Evolutionary conservation across 352 stramenopile genomes (phyloP).

Genomic region (Globisporangium spinosum): DNA sequence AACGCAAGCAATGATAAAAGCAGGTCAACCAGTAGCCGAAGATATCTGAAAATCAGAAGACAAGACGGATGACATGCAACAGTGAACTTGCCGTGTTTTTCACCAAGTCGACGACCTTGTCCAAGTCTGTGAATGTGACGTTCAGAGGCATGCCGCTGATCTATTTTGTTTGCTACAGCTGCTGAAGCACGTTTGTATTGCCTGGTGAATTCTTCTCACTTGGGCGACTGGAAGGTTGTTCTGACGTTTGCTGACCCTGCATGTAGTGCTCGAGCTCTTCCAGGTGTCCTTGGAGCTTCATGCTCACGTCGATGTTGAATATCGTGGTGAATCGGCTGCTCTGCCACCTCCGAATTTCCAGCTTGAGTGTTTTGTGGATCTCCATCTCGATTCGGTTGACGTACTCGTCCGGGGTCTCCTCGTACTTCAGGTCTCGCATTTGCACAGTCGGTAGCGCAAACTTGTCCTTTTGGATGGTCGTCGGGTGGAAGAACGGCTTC

Average conservation of each 20-base stretch:
- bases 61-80: constrained; percentile 10
- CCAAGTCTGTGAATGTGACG: constrained; percentile 85
- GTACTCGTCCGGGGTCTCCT: constrained; percentile 43
- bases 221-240: background rate
- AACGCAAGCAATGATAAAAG: constrained; percentile 9
- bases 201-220: background rate
- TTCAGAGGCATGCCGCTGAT: constrained; percentile 85
- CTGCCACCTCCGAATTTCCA: constrained; percentile 87
- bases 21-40: constrained; percentile 7
- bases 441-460: constrained; percentile 49
- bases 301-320: constrained; percentile 83
- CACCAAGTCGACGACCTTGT: constrained; percentile 75
- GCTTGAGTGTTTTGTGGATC: constrained; percentile 79
- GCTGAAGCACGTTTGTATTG: constrained; percentile 19
- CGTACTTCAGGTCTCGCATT: constrained; percentile 52
- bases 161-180: constrained; percentile 39
- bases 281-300: constrained; percentile 75
- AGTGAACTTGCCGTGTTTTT: constrained; percentile 67
- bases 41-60: background rate
- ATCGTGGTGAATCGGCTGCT: constrained; percentile 74
- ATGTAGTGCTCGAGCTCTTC: constrained; percentile 57
- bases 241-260: constrained; percentile 14
- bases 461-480: constrained; percentile 22
- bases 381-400: constrained; percentile 74
- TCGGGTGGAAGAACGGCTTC: constrained; percentile 76